Conservation (phyloP, 352 stramenopile species). For the Phytophthora citrophthora region DNA sequence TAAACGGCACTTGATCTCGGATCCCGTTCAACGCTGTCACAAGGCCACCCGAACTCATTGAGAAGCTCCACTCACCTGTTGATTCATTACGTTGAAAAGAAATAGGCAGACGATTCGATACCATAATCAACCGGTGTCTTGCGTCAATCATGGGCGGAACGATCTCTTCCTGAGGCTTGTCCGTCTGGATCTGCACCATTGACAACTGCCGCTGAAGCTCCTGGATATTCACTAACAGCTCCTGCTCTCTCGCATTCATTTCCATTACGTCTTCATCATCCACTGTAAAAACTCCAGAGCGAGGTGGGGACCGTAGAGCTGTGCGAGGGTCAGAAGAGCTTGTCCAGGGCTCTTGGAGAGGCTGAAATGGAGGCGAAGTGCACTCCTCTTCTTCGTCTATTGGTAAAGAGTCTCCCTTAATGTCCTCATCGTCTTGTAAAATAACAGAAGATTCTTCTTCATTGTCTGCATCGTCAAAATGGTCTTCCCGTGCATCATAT, state of each 20-base stretch:
- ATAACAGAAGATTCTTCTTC: constrained; percentile 5
- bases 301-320: constrained; percentile 33
- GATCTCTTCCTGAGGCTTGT: constrained; percentile 81
- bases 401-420: constrained; percentile 18
- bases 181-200: constrained; percentile 86
- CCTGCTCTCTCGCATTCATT: constrained; percentile 86
- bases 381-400: constrained; percentile 20
- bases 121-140: constrained; percentile 86
- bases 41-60: constrained; percentile 88
- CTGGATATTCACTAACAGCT: constrained; percentile 92
- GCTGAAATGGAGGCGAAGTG: constrained; percentile 8
- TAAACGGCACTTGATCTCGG: constrained; percentile 88
- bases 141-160: constrained; percentile 66
- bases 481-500: constrained; percentile 34
- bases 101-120: constrained; percentile 92
- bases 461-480: constrained; percentile 32
- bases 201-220: constrained; percentile 90
- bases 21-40: constrained; percentile 91
- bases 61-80: constrained; percentile 88
- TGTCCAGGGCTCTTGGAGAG: constrained; percentile 8
- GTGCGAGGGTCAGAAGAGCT: constrained; percentile 6
- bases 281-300: constrained; percentile 38
- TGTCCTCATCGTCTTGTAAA: constrained; percentile 21
- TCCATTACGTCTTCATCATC: constrained; percentile 73
- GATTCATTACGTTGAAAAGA: constrained; percentile 86